Base-by-base conservation (phyloP, 2,329 filamentous ascomycete genomes). In the Claviceps paspali region DNA sequence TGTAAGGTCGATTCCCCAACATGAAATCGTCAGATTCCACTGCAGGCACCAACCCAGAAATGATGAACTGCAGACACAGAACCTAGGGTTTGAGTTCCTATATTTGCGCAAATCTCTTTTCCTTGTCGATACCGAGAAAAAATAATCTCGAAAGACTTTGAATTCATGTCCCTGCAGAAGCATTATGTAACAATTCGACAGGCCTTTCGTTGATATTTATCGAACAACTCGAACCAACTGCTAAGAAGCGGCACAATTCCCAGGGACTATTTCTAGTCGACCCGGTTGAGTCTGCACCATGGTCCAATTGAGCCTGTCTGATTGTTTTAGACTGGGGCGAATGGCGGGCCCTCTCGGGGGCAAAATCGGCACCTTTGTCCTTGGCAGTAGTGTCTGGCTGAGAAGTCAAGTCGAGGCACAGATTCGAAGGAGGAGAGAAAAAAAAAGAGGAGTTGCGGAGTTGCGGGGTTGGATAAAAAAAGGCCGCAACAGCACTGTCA, bases 361-460 rank as follows among this genome's bases (percentile, higher is more conserved):
- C 14, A 29, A 14, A 8, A 33, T 37, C 30, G 30, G 34, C 34
- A 34, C 15, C 14, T 29, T 33, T 38, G 30, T 34, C 38, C 35
- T 40, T 26, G 35, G 35, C 38, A 34, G 33, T 27, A 17, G 27
- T 15, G 15, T 27, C 15, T 15, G 7, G 28, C 38, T 11, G 22
- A 18, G 15, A 4, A 24, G 17, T 10, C 10, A 6, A 11, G 12
- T 14, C 5, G 9, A 31, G 12, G 14, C 11, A 12, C 35, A 32
- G 29, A 32, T 19, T 28, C 29, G 32, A 32, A 15, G 31, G 17
- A 5, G 5, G n/a, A 29, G 29, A 14, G 23, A 11, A 27, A 29
- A 22, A 22, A 8, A 22, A n/a, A n/a, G 15, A 26, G 27, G 17
- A 35, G 18, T 27, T 23, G 34, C n/a, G 21, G 21, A 22, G 21